These are phyloP conservation scores for Tetrapisispora namnaoensis DNA, from an alignment of 805 yeast species.

Conservation along the genomic window DNA sequence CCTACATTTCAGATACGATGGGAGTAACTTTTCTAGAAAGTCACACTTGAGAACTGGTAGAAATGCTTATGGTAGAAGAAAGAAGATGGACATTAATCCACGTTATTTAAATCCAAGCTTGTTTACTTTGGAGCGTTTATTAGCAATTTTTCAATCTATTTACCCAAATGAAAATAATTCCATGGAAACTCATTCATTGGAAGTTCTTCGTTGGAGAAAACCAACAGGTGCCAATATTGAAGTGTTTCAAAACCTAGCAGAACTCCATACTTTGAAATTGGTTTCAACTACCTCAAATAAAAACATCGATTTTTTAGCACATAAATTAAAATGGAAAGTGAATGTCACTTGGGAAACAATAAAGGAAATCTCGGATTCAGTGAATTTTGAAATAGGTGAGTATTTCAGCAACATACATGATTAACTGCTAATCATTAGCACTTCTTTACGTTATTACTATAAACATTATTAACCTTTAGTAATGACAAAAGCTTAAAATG, in stretches of 20 bases:
- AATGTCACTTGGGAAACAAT: slow-evolving; percentile 62
- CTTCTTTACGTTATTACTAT: no score
- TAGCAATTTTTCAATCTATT: slow-evolving; percentile 72
- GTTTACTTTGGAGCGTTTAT: slow-evolving; percentile 67
- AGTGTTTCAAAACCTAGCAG: slow-evolving; percentile 48
- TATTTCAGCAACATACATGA: slow-evolving; percentile 34
- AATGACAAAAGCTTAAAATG: no score
- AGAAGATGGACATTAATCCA: slow-evolving; percentile 43
- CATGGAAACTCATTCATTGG: slow-evolving; percentile 12
- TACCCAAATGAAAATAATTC: slow-evolving; percentile 32
- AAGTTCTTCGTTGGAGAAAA: slow-evolving; percentile 12
- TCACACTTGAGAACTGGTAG: slow-evolving; percentile 37
- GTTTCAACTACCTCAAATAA: slow-evolving; percentile 33
- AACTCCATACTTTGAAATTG: slow-evolving; percentile 46
- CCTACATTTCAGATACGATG: slow-evolving; percentile 59
- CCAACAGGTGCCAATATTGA: slow-evolving; percentile 36
- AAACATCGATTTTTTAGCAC: slow-evolving; percentile 47
- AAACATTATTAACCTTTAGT: no score
- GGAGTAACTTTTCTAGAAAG: slow-evolving; percentile 53
- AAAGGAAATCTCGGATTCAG: slow-evolving; percentile 48
- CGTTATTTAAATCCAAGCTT: slow-evolving; percentile 59
- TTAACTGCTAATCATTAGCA: not conserved
- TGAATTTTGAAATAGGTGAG: slow-evolving; percentile 55
- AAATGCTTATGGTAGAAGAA: slow-evolving; percentile 33
- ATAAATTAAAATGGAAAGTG: slow-evolving; percentile 69